These are phyloP conservation scores for Pythium phragmitis DNA, from an alignment of 352 stramenopile species.

Conservation along the genomic window DNA sequence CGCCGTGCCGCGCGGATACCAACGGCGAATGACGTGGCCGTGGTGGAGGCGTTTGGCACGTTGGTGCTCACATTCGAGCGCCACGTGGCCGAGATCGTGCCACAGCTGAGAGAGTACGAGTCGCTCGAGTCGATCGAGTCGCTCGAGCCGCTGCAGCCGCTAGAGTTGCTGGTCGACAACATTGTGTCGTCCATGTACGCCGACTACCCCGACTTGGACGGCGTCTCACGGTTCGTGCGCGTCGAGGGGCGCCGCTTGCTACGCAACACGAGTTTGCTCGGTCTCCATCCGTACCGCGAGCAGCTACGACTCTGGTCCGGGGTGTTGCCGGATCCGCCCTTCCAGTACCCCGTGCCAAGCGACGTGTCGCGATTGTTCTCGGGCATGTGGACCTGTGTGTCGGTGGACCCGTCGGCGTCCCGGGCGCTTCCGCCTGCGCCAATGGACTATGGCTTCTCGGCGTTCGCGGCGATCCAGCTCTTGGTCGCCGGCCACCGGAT, in stretches of 20 bases:
- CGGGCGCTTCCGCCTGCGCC: slow-evolving; percentile 6
- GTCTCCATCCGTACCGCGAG: slow-evolving; percentile 22
- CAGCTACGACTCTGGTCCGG: slow-evolving; percentile 21
- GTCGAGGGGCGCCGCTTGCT: slow-evolving; percentile 16
- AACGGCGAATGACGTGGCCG: slow-evolving; percentile 8
- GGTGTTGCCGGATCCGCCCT: not conserved
- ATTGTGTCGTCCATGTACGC: slow-evolving; percentile 28
- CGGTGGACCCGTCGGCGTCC: slow-evolving; percentile 17
- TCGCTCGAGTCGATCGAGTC: slow-evolving; percentile 13
- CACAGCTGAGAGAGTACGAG: slow-evolving; percentile 17
- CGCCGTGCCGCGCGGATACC: slow-evolving; percentile 8
- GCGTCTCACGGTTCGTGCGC: slow-evolving; percentile 10
- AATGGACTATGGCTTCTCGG: slow-evolving; percentile 27
- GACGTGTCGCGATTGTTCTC: slow-evolving; percentile 18
- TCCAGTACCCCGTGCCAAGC: slow-evolving; percentile 3
- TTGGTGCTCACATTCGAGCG: slow-evolving; percentile 13
- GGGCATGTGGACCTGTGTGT: slow-evolving; percentile 25
- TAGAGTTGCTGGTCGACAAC: slow-evolving; percentile 25
- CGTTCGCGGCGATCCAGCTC: slow-evolving; percentile 18
- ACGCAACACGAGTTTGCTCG: slow-evolving; percentile 29
- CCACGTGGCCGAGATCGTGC: slow-evolving; percentile 16
- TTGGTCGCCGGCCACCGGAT: slow-evolving; percentile 13
- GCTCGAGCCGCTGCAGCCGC: too few relatives aligned
- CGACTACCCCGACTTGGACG: slow-evolving; percentile 27
- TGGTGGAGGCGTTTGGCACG: slow-evolving; percentile 14